These are phyloP conservation scores for Colletotrichum filicis DNA, from an alignment of 2,329 filamentous ascomycete species.

Conservation along the genomic window DNA sequence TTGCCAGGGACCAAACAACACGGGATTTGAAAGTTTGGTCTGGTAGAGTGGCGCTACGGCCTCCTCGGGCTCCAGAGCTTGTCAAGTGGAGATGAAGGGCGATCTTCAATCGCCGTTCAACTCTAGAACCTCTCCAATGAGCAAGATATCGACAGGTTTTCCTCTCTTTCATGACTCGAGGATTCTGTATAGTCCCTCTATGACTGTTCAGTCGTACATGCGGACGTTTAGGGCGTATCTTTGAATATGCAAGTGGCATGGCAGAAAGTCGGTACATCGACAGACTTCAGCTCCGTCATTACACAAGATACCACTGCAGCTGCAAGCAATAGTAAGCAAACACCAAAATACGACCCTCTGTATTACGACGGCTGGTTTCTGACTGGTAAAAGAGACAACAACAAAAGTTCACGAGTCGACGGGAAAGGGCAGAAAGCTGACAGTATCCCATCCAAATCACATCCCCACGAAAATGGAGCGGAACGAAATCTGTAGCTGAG, in stretches of 20 bases:
- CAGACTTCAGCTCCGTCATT: not conserved
- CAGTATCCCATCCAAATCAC: slow-evolving; percentile 10
- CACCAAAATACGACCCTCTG: not conserved
- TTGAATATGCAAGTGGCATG: not conserved
- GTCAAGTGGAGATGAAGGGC: not conserved
- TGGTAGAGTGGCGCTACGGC: not conserved
- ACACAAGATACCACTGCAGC: not conserved
- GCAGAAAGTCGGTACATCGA: not conserved
- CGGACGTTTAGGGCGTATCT: not conserved
- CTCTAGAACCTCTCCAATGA: not conserved
- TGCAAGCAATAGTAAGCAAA: not conserved
- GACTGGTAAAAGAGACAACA: not conserved
- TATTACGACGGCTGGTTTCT: not conserved
- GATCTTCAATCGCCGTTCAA: not conserved
- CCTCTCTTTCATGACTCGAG: not conserved
- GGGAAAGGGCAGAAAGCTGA: not conserved
- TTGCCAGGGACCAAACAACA: not conserved
- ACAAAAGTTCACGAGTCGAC: not conserved
- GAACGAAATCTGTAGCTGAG: not conserved
- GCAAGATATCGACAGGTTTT: not conserved
- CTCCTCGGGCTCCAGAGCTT: not conserved
- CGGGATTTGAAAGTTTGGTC: slow-evolving; percentile 23
- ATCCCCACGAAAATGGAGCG: slow-evolving; percentile 23
- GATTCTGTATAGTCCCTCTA: not conserved
- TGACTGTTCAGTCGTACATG: not conserved